A percentile compares a stretch with the other conserved stretches of the same genome.
These are phyloP conservation scores for Sporothrix euskadiensis DNA, from an alignment of 2,329 filamentous ascomycete genomes.

Conservation along the genomic window DNA sequence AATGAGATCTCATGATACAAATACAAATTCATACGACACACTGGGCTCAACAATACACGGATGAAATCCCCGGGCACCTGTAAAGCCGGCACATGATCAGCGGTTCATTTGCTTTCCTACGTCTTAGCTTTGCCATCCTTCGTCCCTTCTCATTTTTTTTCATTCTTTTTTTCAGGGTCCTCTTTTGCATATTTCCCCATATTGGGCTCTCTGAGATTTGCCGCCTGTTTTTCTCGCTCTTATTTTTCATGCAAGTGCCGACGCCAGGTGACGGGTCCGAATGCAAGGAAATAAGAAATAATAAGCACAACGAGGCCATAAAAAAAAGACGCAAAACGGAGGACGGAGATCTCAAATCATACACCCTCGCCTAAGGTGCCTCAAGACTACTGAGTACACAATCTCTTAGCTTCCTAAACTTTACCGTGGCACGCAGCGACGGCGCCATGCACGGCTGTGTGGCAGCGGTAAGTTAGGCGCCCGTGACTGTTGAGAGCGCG, in stretches of 20 bases:
- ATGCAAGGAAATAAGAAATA: background rate
- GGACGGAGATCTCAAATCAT: background rate
- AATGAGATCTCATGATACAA: background rate
- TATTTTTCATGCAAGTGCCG: background rate
- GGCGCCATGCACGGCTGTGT: constrained; percentile 11
- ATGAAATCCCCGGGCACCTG: background rate
- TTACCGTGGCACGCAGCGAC: constrained; percentile 16
- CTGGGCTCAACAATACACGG: background rate
- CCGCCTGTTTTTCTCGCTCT: background rate
- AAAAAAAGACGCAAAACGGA: background rate
- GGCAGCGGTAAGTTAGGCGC: background rate
- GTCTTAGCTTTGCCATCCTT: background rate
- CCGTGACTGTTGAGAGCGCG: background rate
- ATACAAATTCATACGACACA: background rate
- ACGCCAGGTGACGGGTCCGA: background rate
- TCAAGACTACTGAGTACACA: background rate
- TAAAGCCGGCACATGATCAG: background rate
- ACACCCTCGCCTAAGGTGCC: background rate
- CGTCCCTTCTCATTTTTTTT: background rate
- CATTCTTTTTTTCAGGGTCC: background rate
- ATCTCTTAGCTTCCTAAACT: constrained; percentile 13
- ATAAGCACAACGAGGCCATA: background rate
- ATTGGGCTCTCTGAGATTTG: background rate
- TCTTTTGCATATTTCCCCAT: background rate
- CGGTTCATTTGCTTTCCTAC: background rate